Percentiles rank a stretch among this genome's conserved stretches.
Evolutionary conservation across 1,284 basidiomycete genomes (phyloP).

Genomic region (Inonotus hispidus): DNA sequence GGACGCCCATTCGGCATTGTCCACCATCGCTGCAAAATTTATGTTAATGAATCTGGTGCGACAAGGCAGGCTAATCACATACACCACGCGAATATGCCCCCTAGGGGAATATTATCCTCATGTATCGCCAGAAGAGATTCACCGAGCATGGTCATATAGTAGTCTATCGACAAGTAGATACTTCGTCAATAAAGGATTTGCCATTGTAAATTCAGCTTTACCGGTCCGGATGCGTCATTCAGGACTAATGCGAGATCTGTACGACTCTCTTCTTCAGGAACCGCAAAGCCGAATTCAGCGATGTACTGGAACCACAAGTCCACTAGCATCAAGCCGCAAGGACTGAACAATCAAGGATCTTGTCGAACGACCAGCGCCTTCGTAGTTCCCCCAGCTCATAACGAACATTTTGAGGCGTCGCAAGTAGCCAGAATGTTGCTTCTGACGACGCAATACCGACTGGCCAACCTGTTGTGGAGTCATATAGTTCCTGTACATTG

Average conservation of each 20-base stretch:
- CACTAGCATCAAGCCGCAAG: neutral
- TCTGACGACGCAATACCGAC: conserved; percentile 37
- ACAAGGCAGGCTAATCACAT: conserved; percentile 7
- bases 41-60: neutral
- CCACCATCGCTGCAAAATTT: conserved; percentile 36
- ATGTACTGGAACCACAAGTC: conserved; percentile 30
- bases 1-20: conserved; percentile 41
- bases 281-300: conserved; percentile 41
- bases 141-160: conserved; percentile 39
- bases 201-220: conserved; percentile 16
- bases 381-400: conserved; percentile 32
- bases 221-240: conserved; percentile 41
- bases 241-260: conserved; percentile 39
- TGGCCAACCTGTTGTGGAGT: conserved; percentile 40
- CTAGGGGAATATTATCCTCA: conserved; percentile 38
- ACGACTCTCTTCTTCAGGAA: conserved; percentile 35
- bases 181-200: neutral
- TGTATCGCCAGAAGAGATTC: conserved; percentile 38
- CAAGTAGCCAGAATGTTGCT: conserved; percentile 34
- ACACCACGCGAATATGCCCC: conserved; percentile 41
- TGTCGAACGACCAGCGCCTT: conserved; percentile 38
- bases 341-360: conserved; percentile 25
- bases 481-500: conserved; percentile 32
- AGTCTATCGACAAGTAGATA: conserved; percentile 28
- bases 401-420: conserved; percentile 37